These are phyloP conservation scores for Trypanosoma boissoni DNA, from an alignment of 208 protist genomes.

Conservation along the genomic window DNA sequence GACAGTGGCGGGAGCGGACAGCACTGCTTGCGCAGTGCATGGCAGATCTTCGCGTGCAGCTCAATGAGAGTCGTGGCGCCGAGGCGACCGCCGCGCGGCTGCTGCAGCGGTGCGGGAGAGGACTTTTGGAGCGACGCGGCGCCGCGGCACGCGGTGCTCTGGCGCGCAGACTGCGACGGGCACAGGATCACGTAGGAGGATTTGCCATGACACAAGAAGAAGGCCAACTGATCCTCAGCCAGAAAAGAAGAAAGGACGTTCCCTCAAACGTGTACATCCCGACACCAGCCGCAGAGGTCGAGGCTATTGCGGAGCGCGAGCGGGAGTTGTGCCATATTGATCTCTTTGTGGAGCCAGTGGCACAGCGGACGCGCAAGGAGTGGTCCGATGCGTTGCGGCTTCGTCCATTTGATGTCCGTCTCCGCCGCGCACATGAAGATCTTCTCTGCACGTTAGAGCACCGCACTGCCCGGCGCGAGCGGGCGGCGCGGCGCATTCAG, in stretches of 20 bases:
- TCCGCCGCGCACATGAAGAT: constrained; percentile 42
- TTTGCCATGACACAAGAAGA: too few species aligned
- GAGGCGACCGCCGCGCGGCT: not conserved
- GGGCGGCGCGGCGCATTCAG: constrained; percentile 64
- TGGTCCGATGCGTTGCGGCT: constrained; percentile 43
- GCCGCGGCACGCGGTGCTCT: too few species aligned
- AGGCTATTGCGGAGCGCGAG: constrained; percentile 27
- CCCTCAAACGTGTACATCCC: constrained; percentile 9
- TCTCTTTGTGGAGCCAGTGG: constrained; percentile 43
- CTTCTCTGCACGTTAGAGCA: constrained; percentile 32
- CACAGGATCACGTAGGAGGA: too few species aligned
- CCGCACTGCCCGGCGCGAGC: constrained; percentile 26
- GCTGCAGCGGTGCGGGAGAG: too few species aligned
- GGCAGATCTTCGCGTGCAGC: constrained; percentile 21
- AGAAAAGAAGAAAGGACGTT: not conserved
- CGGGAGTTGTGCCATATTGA: constrained; percentile 58
- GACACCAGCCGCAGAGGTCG: constrained; percentile 19
- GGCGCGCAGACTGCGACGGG: too few species aligned
- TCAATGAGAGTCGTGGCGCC: constrained; percentile 23
- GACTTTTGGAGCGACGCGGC: too few species aligned
- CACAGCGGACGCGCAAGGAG: constrained; percentile 40
- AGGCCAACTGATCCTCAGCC: too few species aligned
- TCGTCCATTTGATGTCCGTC: constrained; percentile 45
- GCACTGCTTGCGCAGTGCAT: constrained; percentile 44
- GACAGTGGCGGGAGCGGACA: constrained; percentile 58